Percentiles rank a stretch among this genome's conserved stretches.
Evolutionary conservation across 208 protist species (phyloP).

Genomic region (Acanthamoeba royreba): DNA sequence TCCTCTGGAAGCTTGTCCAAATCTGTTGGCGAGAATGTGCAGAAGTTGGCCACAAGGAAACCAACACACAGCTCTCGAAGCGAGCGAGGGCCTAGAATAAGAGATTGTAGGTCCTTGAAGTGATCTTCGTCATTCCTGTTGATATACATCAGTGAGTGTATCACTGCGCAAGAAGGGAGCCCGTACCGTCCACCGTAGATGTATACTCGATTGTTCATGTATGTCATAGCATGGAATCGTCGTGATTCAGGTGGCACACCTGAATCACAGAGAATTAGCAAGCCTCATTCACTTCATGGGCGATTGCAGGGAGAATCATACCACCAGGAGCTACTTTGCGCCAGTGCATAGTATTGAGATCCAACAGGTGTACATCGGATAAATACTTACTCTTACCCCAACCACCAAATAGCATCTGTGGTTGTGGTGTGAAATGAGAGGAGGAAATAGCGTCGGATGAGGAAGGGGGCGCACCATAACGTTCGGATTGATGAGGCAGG

Average conservation of each 20-base stretch:
- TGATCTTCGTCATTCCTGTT: not conserved
- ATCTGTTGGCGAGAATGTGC: not conserved
- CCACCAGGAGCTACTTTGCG: not conserved
- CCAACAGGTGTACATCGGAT: not conserved
- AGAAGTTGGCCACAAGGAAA: not conserved
- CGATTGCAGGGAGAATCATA: not conserved
- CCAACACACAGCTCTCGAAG: not conserved
- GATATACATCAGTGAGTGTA: not conserved
- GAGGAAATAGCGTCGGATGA: not conserved
- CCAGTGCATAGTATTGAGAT: not conserved
- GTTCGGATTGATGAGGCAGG: not conserved
- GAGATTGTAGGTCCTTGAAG: not conserved
- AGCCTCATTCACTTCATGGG: not conserved
- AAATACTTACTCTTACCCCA: not conserved
- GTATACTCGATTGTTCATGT: not conserved
- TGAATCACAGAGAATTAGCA: not conserved
- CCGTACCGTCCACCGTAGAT: not conserved
- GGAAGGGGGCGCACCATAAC: not conserved
- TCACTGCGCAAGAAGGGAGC: not conserved
- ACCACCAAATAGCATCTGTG: not conserved
- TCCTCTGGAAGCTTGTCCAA: not conserved
- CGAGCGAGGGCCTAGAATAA: not conserved
- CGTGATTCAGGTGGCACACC: not conserved
- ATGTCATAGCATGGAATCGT: not conserved
- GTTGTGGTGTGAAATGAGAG: not conserved